Base-by-base conservation (phyloP, 2,329 filamentous ascomycete genomes). In the Thielaviopsis ethacetica region DNA sequence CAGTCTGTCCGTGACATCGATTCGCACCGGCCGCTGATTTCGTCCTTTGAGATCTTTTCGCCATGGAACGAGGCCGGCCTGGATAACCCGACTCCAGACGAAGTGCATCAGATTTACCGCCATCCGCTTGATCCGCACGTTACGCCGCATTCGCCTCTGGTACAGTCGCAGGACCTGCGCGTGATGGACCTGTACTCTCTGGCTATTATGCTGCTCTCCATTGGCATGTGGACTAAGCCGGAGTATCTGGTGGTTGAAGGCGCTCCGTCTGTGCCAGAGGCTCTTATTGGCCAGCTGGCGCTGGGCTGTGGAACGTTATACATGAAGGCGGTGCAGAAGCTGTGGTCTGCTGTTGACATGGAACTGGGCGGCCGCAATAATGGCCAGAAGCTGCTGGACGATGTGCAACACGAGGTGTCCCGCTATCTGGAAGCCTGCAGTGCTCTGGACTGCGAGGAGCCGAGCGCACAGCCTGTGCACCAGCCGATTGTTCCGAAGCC, bases 151-250 rank as follows among this genome's bases (percentile, higher is more conserved):
- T 78, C 78, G 0, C 75, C 76, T 0, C 66, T 80, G 10, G 65
- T 70, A 3, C 72, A 72, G 50, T 75, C 75, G 5, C 72, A 76
- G 1, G 79, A 83, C 58, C 77, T 77, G 49, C 79, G 81, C 47
- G 76, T 80, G 0, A 71, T 82, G 34, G 87, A 91, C 62, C 71
- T 91, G 1, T 89, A 89, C 67, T 83, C 85, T 6, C 73, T 91
- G 1, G 85, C 85, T 19, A 79, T 89, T 71, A 72, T 89, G 3
- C 75, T 91, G 0, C 73, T 90, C 2, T 87, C 87, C 6, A 81
- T 91, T 57, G 87, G 87, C 6, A 70, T 91, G 9, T 91, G 87
- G 87, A 81, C 79, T 3, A 83, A 81, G 12, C 73, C 89, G 0
- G 79, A 81, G 58, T 72, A 75, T 19, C 70, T 82, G 0, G 72